Base-by-base conservation (phyloP, 2,329 filamentous ascomycete species). In the Beauveria caledonica region DNA sequence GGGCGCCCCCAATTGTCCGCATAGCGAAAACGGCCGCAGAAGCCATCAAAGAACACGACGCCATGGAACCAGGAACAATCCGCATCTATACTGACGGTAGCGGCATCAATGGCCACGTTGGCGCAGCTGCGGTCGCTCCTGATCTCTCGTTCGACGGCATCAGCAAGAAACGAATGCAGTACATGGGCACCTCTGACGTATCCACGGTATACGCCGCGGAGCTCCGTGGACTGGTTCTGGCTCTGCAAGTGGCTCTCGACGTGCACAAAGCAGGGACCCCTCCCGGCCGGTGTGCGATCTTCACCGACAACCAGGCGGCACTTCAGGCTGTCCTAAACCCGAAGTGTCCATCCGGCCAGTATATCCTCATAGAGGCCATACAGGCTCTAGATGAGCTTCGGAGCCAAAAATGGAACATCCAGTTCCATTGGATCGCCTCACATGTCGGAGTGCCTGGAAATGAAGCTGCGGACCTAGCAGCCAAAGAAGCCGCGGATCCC, bases 301-400 rank as follows among this genome's bases (percentile, higher is more conserved):
- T 56, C 52, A 62, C 51, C 53, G 45, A 62, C 45, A 62, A 62
- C 45, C 45, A 62, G 29, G 61, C 60, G 53, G 60, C 57, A 23
- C 5, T 60, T 60, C 15, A 52, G 40, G 52, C 55, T 21, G 7
- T 50, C 45, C 15, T 46, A 1, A 62, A 44, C 56, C 61, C 61
- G 5, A 62, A 45, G 33, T 44, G 56, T 39, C 54, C 49, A 62
- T 48, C 51, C 2, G 52, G 55, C n/a, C 21, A 56, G 21, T 62
- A 62, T 42, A 42, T 62, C 15, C 55, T 62, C 17, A n/a, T 58
- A 29, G 49, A 46, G n/a, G 52, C 52, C 27, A 13, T 45, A 45
- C 19, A 45, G 42, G 9, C 2, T 23, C 1, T 23, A 13, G 42
- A 45, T 23, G 11, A 45, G 2, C 42, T 23, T 45, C 8, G 19